A percentile compares a stretch with the other conserved stretches of the same genome.
These are phyloP conservation scores for Fusarium nurragi DNA, from an alignment of 2,329 filamentous ascomycete species.

Conservation along the genomic window DNA sequence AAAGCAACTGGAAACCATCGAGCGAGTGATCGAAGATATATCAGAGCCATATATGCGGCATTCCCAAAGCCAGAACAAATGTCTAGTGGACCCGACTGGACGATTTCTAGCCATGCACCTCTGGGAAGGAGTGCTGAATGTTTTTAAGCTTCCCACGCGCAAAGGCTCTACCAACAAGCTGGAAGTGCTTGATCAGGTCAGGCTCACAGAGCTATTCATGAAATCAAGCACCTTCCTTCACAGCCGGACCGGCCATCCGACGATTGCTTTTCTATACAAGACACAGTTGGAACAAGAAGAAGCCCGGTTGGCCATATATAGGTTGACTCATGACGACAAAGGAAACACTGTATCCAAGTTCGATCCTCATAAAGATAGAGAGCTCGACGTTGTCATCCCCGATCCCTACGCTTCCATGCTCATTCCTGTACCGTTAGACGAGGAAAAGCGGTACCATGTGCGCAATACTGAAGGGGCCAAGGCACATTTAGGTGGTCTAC, in stretches of 20 bases:
- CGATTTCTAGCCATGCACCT: slow-evolving; percentile 66
- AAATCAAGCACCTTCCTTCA: slow-evolving; percentile 67
- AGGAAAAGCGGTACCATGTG: slow-evolving; percentile 68
- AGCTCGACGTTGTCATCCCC: slow-evolving; percentile 62
- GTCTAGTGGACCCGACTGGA: slow-evolving; percentile 83
- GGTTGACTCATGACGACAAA: slow-evolving; percentile 66
- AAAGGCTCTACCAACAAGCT: slow-evolving; percentile 58
- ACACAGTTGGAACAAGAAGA: slow-evolving; percentile 61
- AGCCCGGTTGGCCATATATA: slow-evolving; percentile 66
- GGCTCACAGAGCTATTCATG: slow-evolving; percentile 68
- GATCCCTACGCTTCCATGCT: slow-evolving; percentile 68
- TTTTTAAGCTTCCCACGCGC: slow-evolving; percentile 60
- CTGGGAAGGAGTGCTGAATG: slow-evolving; percentile 68
- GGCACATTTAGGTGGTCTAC: slow-evolving; percentile 73
- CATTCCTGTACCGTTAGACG: slow-evolving; percentile 69
- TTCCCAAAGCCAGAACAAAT: slow-evolving; percentile 83
- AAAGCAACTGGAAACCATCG: slow-evolving; percentile 60
- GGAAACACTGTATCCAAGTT: slow-evolving; percentile 64
- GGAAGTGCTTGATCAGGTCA: slow-evolving; percentile 63
- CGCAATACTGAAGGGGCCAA: slow-evolving; percentile 63
- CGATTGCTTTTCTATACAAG: slow-evolving; percentile 68
- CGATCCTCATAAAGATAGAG: slow-evolving; percentile 63
- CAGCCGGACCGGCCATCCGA: slow-evolving; percentile 66
- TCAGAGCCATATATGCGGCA: slow-evolving; percentile 74
- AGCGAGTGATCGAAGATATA: slow-evolving; percentile 62